Base-by-base conservation (phyloP, 2,329 filamentous ascomycete genomes). In the Fusarium irregulare region DNA sequence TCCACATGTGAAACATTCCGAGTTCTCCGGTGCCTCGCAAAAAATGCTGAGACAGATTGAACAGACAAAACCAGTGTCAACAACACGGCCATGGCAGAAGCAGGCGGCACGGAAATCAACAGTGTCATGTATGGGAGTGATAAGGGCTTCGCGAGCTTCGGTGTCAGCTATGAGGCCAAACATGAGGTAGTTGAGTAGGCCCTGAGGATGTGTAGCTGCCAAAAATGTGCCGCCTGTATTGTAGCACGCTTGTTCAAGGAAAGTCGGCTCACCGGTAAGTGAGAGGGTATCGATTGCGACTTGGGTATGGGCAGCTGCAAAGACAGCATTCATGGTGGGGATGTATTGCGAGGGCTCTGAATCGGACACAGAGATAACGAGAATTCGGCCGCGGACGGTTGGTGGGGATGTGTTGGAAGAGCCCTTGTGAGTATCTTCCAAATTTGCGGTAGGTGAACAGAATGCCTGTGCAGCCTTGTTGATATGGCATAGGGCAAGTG, bases 51-150 rank as follows among this genome's bases (percentile, higher is more conserved):
- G 84, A 77, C 96, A 99, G 73, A 99, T 94, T 66, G 93, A 97
- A 83, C 96, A 99, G 40, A 99, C 95, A 78, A 93, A 99, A 11
- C 94, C 96, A 3, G 94, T 89, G 80, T 98, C 93, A 45, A 99
- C 91, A 21, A 98, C 93, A 37, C 89, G 89, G 53, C 95, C 87
- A 81, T 99, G 96, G 78, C 96, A 99, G 82, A 99, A 99, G 78
- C 96, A 99, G 6, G 96, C 96, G n/a, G 97, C 95, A 45, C 96
- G 89, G 79, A 99, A 99, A 81, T 99, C 97, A 45, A 99, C 94
- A 46, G 92, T 90, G 59, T 94, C 92, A 40, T 93, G 91, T 10
- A 92, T 93, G 0, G 96, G 94, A 7, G 91, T 84, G 44, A 97
- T 87, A 44, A 99, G 83, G 61, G 91, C 87, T 47, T 86, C 78